Conservation (phyloP, 441 rosid species). For the Bruguiera hainesii region DNA sequence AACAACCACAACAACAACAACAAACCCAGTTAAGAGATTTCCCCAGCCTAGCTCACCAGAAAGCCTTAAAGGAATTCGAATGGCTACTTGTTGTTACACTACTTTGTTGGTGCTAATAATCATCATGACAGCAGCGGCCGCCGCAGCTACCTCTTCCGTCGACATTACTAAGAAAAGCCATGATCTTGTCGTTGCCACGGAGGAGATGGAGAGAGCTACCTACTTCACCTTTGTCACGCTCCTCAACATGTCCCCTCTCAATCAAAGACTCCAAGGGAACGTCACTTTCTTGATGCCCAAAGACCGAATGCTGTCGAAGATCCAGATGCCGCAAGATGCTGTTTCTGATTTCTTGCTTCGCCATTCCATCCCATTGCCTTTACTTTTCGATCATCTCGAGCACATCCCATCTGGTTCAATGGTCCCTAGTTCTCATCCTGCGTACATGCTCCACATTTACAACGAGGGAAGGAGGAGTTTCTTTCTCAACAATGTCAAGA, state of each 20-base stretch:
- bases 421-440: constrained; percentile 46
- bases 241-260: constrained; percentile 52
- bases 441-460: constrained; percentile 39
- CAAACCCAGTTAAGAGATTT: too few relatives aligned
- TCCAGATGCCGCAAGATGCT: constrained; percentile 24
- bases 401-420: constrained; percentile 56
- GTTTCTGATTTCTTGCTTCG: constrained; percentile 57
- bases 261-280: constrained; percentile 27
- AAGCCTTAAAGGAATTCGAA: not conserved
- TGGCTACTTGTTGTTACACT: constrained; percentile 18
- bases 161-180: constrained; percentile 18
- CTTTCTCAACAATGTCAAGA: constrained; percentile 56
- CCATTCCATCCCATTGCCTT: constrained; percentile 69
- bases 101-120: constrained; percentile 22
- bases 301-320: constrained; percentile 42
- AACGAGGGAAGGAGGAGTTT: constrained; percentile 50
- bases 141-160: too few relatives aligned
- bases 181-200: constrained; percentile 46
- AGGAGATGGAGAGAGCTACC: constrained; percentile 70
- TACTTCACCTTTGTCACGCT: constrained; percentile 73
- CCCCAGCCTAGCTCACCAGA: not conserved
- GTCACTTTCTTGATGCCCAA: constrained; percentile 76
- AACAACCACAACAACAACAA: too few relatives aligned
- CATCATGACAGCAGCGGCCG: constrained; percentile 16
- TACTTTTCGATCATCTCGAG: constrained; percentile 53